A percentile compares a stretch with the other conserved stretches of the same genome.
phyloP scores from a whole-genome alignment of 345 rosid species.

The Anacardium occidentale region DNA sequence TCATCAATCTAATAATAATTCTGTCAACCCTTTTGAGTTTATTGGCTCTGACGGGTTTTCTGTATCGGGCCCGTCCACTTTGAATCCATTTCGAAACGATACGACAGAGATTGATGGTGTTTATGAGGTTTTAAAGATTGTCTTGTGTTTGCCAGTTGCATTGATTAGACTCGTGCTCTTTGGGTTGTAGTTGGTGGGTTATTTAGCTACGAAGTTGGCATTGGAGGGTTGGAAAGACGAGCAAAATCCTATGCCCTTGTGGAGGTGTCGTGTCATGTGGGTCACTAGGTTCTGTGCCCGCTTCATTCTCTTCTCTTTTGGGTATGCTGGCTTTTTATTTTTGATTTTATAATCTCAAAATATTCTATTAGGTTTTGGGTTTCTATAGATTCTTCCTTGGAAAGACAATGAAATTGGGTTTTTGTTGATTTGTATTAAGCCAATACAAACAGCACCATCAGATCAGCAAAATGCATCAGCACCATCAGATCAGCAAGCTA shows the following conservation, averaged over 20 bases:
- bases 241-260: slow-evolving; percentile 81
- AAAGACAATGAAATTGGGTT: neutral
- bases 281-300: slow-evolving; percentile 74
- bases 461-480: no score
- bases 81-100: slow-evolving; percentile 73
- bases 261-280: slow-evolving; percentile 92
- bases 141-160: slow-evolving; percentile 71
- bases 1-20: neutral
- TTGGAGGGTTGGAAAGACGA: slow-evolving; percentile 81
- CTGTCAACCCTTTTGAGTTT: slow-evolving; percentile 56
- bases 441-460: no score
- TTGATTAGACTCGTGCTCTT: slow-evolving; percentile 59
- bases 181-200: slow-evolving; percentile 62
- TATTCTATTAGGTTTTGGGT: neutral
- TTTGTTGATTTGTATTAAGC: neutral
- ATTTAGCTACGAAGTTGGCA: slow-evolving; percentile 68
- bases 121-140: slow-evolving; percentile 72
- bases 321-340: slow-evolving; percentile 40
- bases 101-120: slow-evolving; percentile 54
- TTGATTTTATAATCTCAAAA: neutral
- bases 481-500: no score
- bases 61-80: slow-evolving; percentile 44
- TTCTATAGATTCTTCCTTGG: neutral
- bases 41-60: slow-evolving; percentile 52
- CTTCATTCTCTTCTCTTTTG: slow-evolving; percentile 83